Evolutionary conservation across 2,329 filamentous ascomycete species (phyloP).

Genomic region (Fusarium sp.): DNA sequence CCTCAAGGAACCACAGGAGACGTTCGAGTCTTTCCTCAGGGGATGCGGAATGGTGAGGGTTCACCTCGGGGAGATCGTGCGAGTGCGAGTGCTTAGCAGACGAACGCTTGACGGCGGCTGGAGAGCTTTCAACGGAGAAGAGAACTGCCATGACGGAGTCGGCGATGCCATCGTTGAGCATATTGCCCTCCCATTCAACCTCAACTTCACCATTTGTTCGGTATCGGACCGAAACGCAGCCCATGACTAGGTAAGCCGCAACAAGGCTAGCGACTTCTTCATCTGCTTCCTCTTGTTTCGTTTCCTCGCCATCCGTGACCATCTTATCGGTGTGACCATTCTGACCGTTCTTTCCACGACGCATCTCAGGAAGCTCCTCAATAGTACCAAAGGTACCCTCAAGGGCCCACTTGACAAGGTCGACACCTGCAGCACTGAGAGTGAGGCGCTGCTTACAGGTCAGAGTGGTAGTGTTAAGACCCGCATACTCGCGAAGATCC

Average conservation of each 20-base stretch:
- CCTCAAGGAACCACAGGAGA: slow-evolving; percentile 95
- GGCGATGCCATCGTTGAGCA: slow-evolving; percentile 97
- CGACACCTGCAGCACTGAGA: slow-evolving; percentile 87
- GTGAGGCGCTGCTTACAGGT: slow-evolving; percentile 91
- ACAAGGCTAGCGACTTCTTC: slow-evolving; percentile 70
- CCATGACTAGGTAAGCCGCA: slow-evolving; percentile 82
- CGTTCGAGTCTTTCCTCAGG: slow-evolving; percentile 83
- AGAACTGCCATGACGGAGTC: slow-evolving; percentile 95
- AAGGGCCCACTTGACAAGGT: slow-evolving; percentile 92
- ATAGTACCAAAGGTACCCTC: slow-evolving; percentile 94
- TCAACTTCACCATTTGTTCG: slow-evolving; percentile 82
- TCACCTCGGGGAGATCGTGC: slow-evolving; percentile 63
- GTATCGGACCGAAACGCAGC: slow-evolving; percentile 86
- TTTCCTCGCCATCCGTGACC: slow-evolving; percentile 50
- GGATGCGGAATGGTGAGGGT: slow-evolving; percentile 79
- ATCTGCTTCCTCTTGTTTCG: slow-evolving; percentile 67
- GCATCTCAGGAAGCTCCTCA: slow-evolving; percentile 73
- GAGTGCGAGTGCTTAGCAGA: slow-evolving; percentile 51
- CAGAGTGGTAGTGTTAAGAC: slow-evolving; percentile 95
- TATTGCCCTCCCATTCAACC: slow-evolving; percentile 97
- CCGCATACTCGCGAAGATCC: slow-evolving; percentile 94
- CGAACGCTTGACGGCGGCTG: slow-evolving; percentile 87
- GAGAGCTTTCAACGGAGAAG: slow-evolving; percentile 91
- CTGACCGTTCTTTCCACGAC: slow-evolving; percentile 50
- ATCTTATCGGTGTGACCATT: slow-evolving; percentile 55